These are phyloP conservation scores for Fusarium pseudonygamai DNA, from an alignment of 2,329 filamentous ascomycete species.

Conservation along the genomic window DNA sequence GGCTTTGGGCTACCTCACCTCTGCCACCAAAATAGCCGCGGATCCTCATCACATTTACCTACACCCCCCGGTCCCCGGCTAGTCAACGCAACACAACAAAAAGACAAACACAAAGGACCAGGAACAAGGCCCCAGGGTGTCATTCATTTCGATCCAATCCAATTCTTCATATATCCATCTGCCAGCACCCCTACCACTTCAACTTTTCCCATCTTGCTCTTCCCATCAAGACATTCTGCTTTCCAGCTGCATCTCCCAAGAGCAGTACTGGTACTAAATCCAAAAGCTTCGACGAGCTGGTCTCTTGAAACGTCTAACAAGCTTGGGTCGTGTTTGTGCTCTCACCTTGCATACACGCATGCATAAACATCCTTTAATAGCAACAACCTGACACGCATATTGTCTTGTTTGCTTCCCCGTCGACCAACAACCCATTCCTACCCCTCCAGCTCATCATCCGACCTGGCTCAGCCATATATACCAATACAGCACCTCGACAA, in stretches of 20 bases:
- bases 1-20: slow-evolving; percentile 7
- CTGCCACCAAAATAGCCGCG: slow-evolving; percentile 35
- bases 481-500: background rate
- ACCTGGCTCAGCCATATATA: slow-evolving; percentile 7
- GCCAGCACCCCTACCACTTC: slow-evolving; percentile 16
- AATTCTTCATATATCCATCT: slow-evolving; percentile 28
- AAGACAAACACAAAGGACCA: slow-evolving; percentile 1
- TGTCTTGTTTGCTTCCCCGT: slow-evolving; percentile 23
- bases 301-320: slow-evolving; percentile 27
- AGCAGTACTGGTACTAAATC: background rate
- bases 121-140: slow-evolving; percentile 19
- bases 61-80: background rate
- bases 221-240: background rate
- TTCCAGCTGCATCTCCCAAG: background rate
- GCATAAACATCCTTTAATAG: slow-evolving; percentile 26
- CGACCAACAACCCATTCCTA: slow-evolving; percentile 12
- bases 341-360: slow-evolving; percentile 13
- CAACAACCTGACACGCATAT: slow-evolving; percentile 32
- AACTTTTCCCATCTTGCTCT: background rate
- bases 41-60: slow-evolving; percentile 37
- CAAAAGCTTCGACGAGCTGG: slow-evolving; percentile 28
- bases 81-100: slow-evolving; percentile 2
- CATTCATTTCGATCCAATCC: slow-evolving; percentile 15
- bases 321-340: slow-evolving; percentile 25
- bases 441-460: slow-evolving; percentile 13